Evolutionary conservation across 2,329 filamentous ascomycete genomes (phyloP), one percentile per base, ranked within the genome.

Genomic region (Teratosphaeria gauchensis): DNA sequence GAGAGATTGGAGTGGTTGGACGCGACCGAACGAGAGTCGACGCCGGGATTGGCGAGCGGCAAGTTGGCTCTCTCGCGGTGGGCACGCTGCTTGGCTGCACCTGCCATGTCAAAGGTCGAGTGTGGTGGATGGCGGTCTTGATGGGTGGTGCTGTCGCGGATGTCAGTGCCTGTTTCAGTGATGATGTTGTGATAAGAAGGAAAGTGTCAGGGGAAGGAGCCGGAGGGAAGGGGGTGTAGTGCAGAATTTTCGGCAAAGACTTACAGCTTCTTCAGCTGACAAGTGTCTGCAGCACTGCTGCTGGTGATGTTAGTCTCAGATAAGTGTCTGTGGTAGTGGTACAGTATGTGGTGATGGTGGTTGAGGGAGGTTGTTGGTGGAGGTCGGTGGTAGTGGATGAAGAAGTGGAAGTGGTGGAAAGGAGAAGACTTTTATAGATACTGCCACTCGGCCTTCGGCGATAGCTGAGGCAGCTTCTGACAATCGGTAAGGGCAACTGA

Each of bases 11-110:
- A 28, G 19, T 31, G 55, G 16, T 56, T 35, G 32, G 28, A 31
- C 21, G 56, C 52, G 46, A 19, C 55, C 1, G 54, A 24, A 30
- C 21, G 55, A 51, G 58, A 51, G 21, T n/a, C 35, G 30, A 11
- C 65, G 19, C 9, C 32, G 21, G 14, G 24, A 14, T 55, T 53
- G 57, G 30, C 30, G 24, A 28, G 19, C 24, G 51, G 38, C 9
- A 56, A 55, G 46, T 59, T 51, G 2, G 42, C 19, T 14, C 55
- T 55, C 66, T 74, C 67, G 21, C 63, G 61, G 57, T 71, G 62
- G 11, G 66, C 67, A 51, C 68, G 71, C 52, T 67, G 66, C 68
- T 74, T 76, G 1, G 65, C 53, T 52, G 74, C 66, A 48, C 71
- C 72, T 24, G 65, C 73, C 75, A 77, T 77, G 54, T 8, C 63